Percentiles rank a stretch among this genome's conserved stretches.
Evolutionary conservation across 169 alveolate genomes (phyloP).

Genomic region (Cyclospora cayetanensis): DNA sequence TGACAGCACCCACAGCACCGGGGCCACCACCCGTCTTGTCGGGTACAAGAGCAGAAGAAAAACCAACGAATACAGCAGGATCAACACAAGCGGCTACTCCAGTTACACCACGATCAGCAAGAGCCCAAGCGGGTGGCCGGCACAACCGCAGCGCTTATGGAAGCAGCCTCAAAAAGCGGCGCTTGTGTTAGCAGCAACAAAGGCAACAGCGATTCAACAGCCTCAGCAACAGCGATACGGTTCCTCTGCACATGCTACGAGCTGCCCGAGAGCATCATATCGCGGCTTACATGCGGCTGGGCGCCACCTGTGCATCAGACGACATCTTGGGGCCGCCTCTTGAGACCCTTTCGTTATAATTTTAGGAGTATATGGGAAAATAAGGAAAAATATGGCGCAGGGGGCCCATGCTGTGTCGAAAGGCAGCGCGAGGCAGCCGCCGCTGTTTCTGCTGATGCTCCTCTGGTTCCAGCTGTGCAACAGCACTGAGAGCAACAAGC

Average conservation of each 20-base stretch:
- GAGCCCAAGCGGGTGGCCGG: background rate
- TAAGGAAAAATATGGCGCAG: background rate
- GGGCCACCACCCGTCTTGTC: background rate
- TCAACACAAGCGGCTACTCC: background rate
- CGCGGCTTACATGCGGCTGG: background rate
- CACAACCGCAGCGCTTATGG: background rate
- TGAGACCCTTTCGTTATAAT: background rate
- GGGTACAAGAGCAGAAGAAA: background rate
- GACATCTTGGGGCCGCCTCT: background rate
- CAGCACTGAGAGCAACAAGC: too few relatives aligned
- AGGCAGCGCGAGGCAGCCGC: background rate
- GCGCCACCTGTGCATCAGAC: constrained; percentile 1
- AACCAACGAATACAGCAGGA: background rate
- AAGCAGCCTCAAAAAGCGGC: background rate
- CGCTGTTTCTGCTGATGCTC: too few relatives aligned
- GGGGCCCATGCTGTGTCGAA: background rate
- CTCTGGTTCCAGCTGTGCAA: too few relatives aligned
- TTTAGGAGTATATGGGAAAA: background rate
- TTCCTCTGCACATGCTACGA: too few relatives aligned
- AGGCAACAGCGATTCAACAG: background rate
- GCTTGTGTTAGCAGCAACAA: background rate
- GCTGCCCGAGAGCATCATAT: background rate
- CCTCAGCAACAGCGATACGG: background rate
- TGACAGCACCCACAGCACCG: background rate
- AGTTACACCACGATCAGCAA: background rate